Evolutionary conservation across 2,329 filamentous ascomycete genomes (phyloP), one percentile per base, ranked within the genome.

Genomic region (Onygenales sp.): DNA sequence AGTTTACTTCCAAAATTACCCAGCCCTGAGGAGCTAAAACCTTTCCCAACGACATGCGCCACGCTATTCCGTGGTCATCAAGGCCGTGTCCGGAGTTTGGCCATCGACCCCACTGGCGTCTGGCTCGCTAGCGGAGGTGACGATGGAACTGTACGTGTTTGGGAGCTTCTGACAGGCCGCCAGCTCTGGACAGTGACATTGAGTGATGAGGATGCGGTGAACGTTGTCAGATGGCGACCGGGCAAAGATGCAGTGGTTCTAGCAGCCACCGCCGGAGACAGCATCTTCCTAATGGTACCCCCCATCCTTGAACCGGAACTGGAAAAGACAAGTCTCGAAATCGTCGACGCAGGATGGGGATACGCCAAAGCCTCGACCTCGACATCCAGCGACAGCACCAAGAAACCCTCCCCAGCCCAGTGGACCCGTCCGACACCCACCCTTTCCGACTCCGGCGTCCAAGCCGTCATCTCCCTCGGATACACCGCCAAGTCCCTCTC

Each of bases 121-220:
- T 96, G 85, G 78, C 75, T 97, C 54, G 93, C 93, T 2, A 95
- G 86, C 60, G 93, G 92, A 64, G 93, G 93, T 47, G 91, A 97
- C 62, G 94, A 98, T 69, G 92, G 93, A 35, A 93, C 86, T 17
- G 86, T 95, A 27, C 83, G 91, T 53, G 81, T 98, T 27, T 97
- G 92, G 91, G 87, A 93, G 57, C 78, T 96, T 53, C 69, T 86
- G 52, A 93, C 89, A 7, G 91, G 90, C 36, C 85, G 91, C 56
- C 87, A 95, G 69, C 78, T 95, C 52, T 96, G 90, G 89, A 86
- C 82, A 61, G 85, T 84, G 51, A 88, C 85, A 67, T 74, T 97
- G 50, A 87, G 84, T 61, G 81, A 82, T 48, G 86, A 82, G 14
- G 83, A 94, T 42, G 81, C 90, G 7, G 87, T 98, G 57, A 88